Base-by-base conservation (phyloP, 108 stramenopile species). In the Chaetoceros tenuissimus region DNA sequence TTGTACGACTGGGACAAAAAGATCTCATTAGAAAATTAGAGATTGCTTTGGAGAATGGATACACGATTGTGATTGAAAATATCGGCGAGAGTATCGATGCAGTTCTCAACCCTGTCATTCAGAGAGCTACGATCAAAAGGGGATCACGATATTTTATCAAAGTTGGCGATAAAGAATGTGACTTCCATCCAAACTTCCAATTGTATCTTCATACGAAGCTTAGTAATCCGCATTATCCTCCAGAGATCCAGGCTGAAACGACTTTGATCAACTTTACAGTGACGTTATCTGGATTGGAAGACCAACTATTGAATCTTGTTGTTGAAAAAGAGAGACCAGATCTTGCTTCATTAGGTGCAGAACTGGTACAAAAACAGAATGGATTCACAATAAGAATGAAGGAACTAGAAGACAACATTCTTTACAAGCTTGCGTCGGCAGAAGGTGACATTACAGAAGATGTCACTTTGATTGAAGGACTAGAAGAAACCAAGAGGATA, bases 231-330 rank as follows among this genome's bases (percentile, higher is more conserved):
- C 94, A 95, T 57, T 95, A 92, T 71, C 87, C 87, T 57, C 94
- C 94, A n/a, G 94, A 95, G 64, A 85, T 92, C 23, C 83, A 85
- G 1, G 92, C 94, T 0, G 92, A 95, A 69, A 93, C 92, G 53
- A 94, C 94, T 0, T 51, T 95, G 30, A 89, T 95, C 56, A 95
- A 95, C 63, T 95, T 95, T 59, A 93, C 93, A 58, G 94, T 92
- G 31, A 95, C 94, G 2, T 91, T 93, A 64, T 60, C 62, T 31
- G 94, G 94, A 17, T 53, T 95, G 7, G 87, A 95, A 68, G 94
- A 95, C 56, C 94, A 95, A 67, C 81, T 95, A 18, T 61, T 95
- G 25, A 89, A 87, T 1, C 88, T 84, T 62, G 89, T 88, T 13
- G 94, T 95, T 16, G 80, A 85, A 23, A 58, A 73, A 13, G 94